Base-by-base conservation (phyloP, 2,329 filamentous ascomycete genomes). In the Curvularia lunata region DNA sequence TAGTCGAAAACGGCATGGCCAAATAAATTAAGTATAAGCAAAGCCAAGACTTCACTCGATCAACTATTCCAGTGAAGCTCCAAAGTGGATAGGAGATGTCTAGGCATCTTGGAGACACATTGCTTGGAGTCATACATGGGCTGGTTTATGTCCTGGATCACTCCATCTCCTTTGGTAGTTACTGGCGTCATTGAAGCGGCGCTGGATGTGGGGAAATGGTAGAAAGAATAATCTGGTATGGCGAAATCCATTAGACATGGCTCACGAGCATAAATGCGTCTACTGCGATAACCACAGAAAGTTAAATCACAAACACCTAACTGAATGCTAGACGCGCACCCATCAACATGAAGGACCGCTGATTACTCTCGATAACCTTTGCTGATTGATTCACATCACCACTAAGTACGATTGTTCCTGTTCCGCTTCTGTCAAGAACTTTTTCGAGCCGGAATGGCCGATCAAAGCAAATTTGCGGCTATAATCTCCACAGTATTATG, bases 261-360 rank as follows among this genome's bases (percentile, higher is more conserved):
- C 46, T 10, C 50, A 61, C 16, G 49, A 59, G 30, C 52, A 61
- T 30, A 50, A 54, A 19, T 49, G 52, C 13, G 4, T 28, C 16
- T 43, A 59, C 28, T 21, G 52, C 50, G 55, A 63, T 48, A 52
- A 42, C 16, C 54, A 56, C n/a, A 30, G 56, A 10, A 21, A 54
- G 5, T 32, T 56, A 47, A n/a, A 40, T 3, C 48, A 56, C 28
- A 30, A 32, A 6, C 25, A 27, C 8, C 30, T 54, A 0, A 19
- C 23, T 10, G 38, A 19, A 21, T 54, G 50, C 3, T 54, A 25
- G 45, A 1, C 18, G 23, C 50, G 50, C 45, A 50, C 43, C 21
- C 37, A 13, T 19, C n/a, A 12, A 3, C 40, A 27, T 9, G 34
- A 50, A 50, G 37, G 25, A 37, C 8, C 37, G 4, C 9, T 18